phyloP scores from a whole-genome alignment of 2,329 filamentous ascomycete genomes.

The Exophiala xenobiotica region DNA sequence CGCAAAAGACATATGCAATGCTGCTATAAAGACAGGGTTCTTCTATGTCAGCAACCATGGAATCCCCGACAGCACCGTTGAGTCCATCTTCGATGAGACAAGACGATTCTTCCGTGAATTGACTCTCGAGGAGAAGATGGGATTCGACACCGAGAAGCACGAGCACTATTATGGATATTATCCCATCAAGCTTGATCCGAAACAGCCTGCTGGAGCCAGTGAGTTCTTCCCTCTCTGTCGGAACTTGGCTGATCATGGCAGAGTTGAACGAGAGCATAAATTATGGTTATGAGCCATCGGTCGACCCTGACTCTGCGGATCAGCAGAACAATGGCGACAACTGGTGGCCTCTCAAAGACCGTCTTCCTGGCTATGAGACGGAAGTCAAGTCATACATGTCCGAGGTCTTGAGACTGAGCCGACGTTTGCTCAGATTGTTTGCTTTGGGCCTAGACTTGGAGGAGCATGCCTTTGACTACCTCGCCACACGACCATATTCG shows the following conservation, averaged over 20 bases:
- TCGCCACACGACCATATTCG: constrained; percentile 52
- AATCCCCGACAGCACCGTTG: constrained; percentile 38
- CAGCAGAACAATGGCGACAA: constrained; percentile 17
- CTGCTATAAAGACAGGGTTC: constrained; percentile 51
- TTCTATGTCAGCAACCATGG: constrained; percentile 52
- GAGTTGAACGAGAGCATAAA: constrained; percentile 25
- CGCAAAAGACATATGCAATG: constrained; percentile 44
- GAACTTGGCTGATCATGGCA: background rate
- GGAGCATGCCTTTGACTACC: constrained; percentile 56
- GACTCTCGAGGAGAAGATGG: constrained; percentile 23
- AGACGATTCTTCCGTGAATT: constrained; percentile 22
- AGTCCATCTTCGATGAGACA: constrained; percentile 14
- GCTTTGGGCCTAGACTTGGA: constrained; percentile 55
- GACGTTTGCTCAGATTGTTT: constrained; percentile 53
- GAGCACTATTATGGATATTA: constrained; percentile 25
- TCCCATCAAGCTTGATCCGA: constrained; percentile 17
- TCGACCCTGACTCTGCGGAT: constrained; percentile 15
- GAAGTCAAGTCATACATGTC: constrained; percentile 17
- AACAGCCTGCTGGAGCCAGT: constrained; percentile 20
- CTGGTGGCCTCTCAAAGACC: constrained; percentile 18
- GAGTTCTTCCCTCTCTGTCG: background rate
- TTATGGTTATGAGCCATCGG: constrained; percentile 19
- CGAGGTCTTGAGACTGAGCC: constrained; percentile 46
- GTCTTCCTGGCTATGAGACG: constrained; percentile 15
- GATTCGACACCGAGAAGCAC: constrained; percentile 20